Base-by-base conservation (phyloP, 768 basidiomycete species). In the Panellus pusillus region DNA sequence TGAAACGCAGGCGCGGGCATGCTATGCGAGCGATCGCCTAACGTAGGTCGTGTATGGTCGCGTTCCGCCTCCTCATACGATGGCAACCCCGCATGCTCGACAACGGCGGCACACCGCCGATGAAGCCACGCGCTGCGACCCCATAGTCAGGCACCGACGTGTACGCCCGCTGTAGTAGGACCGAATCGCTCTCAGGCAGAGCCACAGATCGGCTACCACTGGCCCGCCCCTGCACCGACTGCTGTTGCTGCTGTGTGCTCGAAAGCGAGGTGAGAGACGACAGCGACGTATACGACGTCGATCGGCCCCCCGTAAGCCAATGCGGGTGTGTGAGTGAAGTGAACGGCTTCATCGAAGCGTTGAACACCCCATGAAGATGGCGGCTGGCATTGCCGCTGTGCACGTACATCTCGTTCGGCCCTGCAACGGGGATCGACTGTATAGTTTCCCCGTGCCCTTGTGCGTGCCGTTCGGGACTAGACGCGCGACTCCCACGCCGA, bases 21-120 rank as follows among this genome's bases (percentile, higher is more conserved):
- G 59, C 68, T 60, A 32, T 44, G 44, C 38, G 36, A 8, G 40
- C 54, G 32, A 7, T 35, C 32, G 14, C 32, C 32, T 7, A 35
- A 14, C 2, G 32, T 3, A 8, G 32, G 32, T 14, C 32, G 32
- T 7, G 11, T 35, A 9, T 3, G 32, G 32, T 35, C 11, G 11
- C 32, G 54, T 40, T 57, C 55, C 17, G 81, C 81, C 65, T 93
- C 93, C 61, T 91, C 92, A 61, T 98, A 98, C 36, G 85, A 89
- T 43, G 95, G 95, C 61, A 96, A 65, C 6, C 89, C 92, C 24
- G 76, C 74, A 87, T 77, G 62, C 88, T 87, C 63, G 78, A 78
- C 64, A 93, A 69, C 14, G 96, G 93, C 9, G 89, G 85, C n/a
- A 95, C 86, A 6, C 94, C 93, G 7, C 94, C 94, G 24, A 95